Percentiles rank a stretch among this genome's conserved stretches.
Conservation (phyloP, 2,329 filamentous ascomycete genomes). For the Verticillium longisporum region DNA sequence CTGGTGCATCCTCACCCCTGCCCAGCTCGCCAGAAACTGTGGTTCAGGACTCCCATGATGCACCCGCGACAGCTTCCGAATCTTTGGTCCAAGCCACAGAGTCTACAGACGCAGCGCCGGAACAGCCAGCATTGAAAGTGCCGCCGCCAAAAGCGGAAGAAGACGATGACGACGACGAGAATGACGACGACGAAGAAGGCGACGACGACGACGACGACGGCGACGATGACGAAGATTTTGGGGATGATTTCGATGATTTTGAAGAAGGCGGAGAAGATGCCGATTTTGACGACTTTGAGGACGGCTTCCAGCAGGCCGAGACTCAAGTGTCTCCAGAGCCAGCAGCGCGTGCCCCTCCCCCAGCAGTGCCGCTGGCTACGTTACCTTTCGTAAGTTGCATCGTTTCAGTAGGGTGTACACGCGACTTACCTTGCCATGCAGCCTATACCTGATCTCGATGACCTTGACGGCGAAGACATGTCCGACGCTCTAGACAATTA, state of each 20-base stretch:
- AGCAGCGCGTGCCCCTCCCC: constrained; percentile 19
- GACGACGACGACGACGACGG: constrained; percentile 22
- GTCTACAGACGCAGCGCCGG: not conserved
- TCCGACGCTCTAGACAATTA: constrained; percentile 56
- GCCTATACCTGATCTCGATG: constrained; percentile 63
- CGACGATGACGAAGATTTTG: constrained; percentile 40
- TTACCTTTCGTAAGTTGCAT: constrained; percentile 36
- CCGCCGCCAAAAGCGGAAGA: not conserved
- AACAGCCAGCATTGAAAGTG: not conserved
- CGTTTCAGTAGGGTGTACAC: not conserved
- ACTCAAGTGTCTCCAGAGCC: constrained; percentile 20
- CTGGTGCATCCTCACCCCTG: not conserved
- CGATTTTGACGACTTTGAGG: constrained; percentile 66
- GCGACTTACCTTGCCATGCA: constrained; percentile 24
- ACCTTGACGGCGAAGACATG: constrained; percentile 54
- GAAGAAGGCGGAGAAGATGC: constrained; percentile 49
- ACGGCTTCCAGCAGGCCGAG: constrained; percentile 57
- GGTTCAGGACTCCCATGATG: not conserved
- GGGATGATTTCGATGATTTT: constrained; percentile 57
- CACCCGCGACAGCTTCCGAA: not conserved
- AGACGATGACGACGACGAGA: constrained; percentile 2
- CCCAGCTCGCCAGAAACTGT: not conserved
- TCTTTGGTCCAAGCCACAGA: not conserved
- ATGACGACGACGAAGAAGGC: constrained; percentile 19
- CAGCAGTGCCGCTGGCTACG: constrained; percentile 25